A percentile compares a stretch with the other conserved stretches of the same genome.
These are phyloP conservation scores for Amanita rubescens DNA, from an alignment of 768 basidiomycete species.

Conservation along the genomic window DNA sequence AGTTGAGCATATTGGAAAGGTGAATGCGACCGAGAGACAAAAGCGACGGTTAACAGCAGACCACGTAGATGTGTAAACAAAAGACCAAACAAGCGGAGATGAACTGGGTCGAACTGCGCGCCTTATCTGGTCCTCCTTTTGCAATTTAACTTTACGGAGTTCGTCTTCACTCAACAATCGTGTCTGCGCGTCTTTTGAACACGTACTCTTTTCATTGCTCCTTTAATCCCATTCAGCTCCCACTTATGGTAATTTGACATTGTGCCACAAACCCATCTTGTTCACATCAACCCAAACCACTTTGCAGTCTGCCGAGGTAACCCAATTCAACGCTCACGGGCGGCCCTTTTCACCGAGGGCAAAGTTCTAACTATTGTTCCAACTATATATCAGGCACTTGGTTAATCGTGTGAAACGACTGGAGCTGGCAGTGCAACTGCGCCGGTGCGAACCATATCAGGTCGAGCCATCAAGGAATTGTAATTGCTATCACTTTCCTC, in stretches of 20 bases:
- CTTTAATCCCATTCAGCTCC: too few relatives aligned
- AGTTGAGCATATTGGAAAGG: constrained; percentile 51
- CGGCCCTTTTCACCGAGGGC: background rate
- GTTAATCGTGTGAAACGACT: constrained; percentile 18
- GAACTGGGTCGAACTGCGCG: constrained; percentile 1
- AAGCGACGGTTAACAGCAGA: constrained; percentile 16
- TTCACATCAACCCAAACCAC: background rate
- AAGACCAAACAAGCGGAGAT: constrained; percentile 7
- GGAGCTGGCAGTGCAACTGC: constrained; percentile 24
- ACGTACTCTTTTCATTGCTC: too few relatives aligned
- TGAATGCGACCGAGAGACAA: background rate
- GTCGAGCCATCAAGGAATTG: constrained; percentile 4
- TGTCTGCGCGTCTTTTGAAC: too few relatives aligned
- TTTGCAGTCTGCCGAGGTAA: background rate
- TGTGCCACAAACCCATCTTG: too few relatives aligned
- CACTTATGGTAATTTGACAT: too few relatives aligned
- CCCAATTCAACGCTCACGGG: background rate
- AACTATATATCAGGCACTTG: background rate
- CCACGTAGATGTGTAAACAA: constrained; percentile 31
- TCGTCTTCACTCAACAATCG: too few relatives aligned
- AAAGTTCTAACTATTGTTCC: background rate
- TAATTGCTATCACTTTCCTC: constrained; percentile 17
- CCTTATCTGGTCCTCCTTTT: background rate
- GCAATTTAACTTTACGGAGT: background rate
- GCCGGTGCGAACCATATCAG: constrained; percentile 8